A percentile compares a stretch with the other conserved stretches of the same genome.
These are phyloP conservation scores for Knoxia roxburghii DNA, from an alignment of 257 asterid species.

Conservation along the genomic window DNA sequence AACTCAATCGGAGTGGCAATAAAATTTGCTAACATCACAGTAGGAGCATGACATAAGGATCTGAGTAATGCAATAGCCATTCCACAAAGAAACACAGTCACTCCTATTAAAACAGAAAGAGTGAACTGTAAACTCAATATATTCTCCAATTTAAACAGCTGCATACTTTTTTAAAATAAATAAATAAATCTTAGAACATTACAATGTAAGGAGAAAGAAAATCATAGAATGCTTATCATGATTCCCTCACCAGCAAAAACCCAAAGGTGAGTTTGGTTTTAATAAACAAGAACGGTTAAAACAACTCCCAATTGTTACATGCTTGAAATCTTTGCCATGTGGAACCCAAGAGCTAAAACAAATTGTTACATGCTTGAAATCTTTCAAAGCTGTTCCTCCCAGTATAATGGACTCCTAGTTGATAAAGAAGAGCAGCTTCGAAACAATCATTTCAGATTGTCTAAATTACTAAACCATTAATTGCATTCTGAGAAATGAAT, in stretches of 20 bases:
- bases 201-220: neutral
- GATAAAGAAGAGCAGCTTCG: neutral
- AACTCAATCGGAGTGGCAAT: slow-evolving; percentile 81
- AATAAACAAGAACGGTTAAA: neutral
- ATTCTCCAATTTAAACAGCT: neutral
- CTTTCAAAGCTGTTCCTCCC: neutral
- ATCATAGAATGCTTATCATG: neutral
- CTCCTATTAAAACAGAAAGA: slow-evolving; percentile 42
- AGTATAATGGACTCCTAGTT: neutral
- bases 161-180: no score
- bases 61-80: slow-evolving; percentile 70
- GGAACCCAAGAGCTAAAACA: neutral
- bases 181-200: neutral
- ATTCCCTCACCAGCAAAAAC: neutral
- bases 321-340: neutral
- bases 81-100: slow-evolving; percentile 79
- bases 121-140: neutral
- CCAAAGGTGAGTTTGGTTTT: neutral
- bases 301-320: neutral
- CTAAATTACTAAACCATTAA: neutral
- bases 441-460: neutral
- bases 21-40: slow-evolving; percentile 83
- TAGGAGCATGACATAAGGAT: slow-evolving; percentile 79
- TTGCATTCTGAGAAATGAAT: neutral
- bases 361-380: neutral